These are phyloP conservation scores for Corchorus olitorius DNA, from an alignment of 345 rosid species.

Conservation along the genomic window DNA sequence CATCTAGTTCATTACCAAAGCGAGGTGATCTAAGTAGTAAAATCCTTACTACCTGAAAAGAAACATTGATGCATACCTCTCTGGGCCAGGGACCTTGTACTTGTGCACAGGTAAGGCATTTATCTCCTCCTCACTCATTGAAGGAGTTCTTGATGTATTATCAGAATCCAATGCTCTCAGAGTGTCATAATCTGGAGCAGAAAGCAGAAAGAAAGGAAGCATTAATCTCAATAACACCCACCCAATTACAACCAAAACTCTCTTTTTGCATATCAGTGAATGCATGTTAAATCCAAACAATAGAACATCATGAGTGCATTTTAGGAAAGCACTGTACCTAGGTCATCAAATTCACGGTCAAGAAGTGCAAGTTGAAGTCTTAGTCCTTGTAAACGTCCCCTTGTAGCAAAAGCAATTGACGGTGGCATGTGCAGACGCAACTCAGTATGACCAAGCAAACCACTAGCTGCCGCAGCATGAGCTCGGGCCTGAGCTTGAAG, in stretches of 20 bases:
- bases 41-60: background rate
- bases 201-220: background rate
- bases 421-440: slow-evolving; percentile 71
- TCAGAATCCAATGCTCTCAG: slow-evolving; percentile 69
- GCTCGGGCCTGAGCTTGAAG: slow-evolving; percentile 75
- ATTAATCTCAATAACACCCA: slow-evolving; percentile 1
- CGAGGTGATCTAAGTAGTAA: background rate
- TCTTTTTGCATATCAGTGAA: background rate
- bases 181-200: slow-evolving; percentile 65
- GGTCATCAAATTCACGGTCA: slow-evolving; percentile 72
- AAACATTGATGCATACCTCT: slow-evolving; percentile 40
- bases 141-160: slow-evolving; percentile 41
- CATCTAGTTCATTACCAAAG: background rate
- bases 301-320: background rate
- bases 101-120: slow-evolving; percentile 71
- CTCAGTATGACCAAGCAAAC: slow-evolving; percentile 67
- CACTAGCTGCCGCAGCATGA: slow-evolving; percentile 68
- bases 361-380: slow-evolving; percentile 80
- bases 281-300: background rate
- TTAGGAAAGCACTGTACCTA: slow-evolving; percentile 43
- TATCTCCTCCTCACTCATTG: slow-evolving; percentile 83
- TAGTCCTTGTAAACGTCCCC: slow-evolving; percentile 67
- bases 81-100: slow-evolving; percentile 46
- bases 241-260: background rate
- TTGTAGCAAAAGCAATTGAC: slow-evolving; percentile 66